These are phyloP conservation scores for Gynochthodes officinalis DNA, from an alignment of 257 asterid species.

Conservation along the genomic window DNA sequence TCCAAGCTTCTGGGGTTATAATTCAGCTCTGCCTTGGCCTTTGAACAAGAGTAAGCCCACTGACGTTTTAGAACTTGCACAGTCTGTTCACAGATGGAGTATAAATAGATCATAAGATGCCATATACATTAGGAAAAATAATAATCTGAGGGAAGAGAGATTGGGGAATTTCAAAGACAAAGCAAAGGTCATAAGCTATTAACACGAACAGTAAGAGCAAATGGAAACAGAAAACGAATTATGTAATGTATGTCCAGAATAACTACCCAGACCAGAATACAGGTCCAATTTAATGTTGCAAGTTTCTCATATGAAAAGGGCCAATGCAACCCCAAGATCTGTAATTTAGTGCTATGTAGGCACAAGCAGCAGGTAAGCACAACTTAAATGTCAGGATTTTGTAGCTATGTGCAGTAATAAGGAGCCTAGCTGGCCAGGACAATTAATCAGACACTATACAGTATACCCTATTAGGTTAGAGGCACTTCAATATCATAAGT, in stretches of 20 bases:
- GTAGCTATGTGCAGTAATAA: background rate
- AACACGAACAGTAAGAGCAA: background rate
- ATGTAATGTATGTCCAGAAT: background rate
- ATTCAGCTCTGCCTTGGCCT: slow-evolving; percentile 77
- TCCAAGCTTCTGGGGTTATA: slow-evolving; percentile 75
- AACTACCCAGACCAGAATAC: background rate
- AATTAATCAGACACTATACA: background rate
- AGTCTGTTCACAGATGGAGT: slow-evolving; percentile 40
- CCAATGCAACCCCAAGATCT: no score
- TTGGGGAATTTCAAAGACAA: background rate
- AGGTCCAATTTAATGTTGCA: background rate
- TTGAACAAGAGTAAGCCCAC: slow-evolving; percentile 84
- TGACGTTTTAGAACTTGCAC: slow-evolving; percentile 64
- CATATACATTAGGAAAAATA: background rate
- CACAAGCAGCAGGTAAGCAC: no score
- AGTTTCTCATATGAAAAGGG: background rate
- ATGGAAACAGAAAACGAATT: background rate
- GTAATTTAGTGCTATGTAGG: no score
- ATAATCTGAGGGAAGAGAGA: no score
- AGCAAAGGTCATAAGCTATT: background rate
- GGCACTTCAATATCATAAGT: background rate
- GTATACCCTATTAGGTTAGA: background rate
- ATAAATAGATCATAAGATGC: slow-evolving; percentile 12
- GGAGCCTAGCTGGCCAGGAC: background rate
- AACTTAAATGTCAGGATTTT: background rate